Evolutionary conservation across 495 filamentous ascomycete species (phyloP), one percentile per base, ranked within the genome.

Genomic region (Penicillium riverlandense): DNA sequence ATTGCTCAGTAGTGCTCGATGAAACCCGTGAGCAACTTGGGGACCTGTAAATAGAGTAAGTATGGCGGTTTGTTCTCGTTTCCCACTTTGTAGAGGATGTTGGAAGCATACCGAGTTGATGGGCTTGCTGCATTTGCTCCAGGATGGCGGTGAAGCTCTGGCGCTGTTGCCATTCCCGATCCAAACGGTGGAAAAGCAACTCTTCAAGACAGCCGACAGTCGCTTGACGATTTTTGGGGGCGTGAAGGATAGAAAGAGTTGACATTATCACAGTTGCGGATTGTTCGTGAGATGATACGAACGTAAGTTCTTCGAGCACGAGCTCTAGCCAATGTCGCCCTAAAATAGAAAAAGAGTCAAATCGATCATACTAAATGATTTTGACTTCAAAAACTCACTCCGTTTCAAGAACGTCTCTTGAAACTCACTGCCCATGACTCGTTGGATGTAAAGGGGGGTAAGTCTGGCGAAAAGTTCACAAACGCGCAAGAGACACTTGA

Each of bases 301-400:
- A 47, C 3, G 48, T 49, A 0, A 60, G 29, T 28, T 42, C 41
- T 9, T 55, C 41, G 2, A 57, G 34, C 1, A 58, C 16, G 5
- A 29, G 8, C 15, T 57, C 48, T 2, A 61, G 22, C 58, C 58
- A 62, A 2, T 28, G 13, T 44, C 57, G 40, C 31, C 55, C 48
- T 50, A 12, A 12, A 22, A 22, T 22, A 22, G 22, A 30, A 6
- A 43, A 1, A 11, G 9, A 40, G 1, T 35, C 7, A 35, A 33
- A 28, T 40, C n/a, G 32, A 7, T 2, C 32, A 34, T 5, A 5
- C 32, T 12, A 7, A 10, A 34, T 3, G 2, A 8, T 6, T 0
- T 10, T 34, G n/a, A 9, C 2, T 34, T 12, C 9, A 0, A 34
- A 34, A 29, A 49, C 47, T 49, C 35, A 49, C 47, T 39, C 9